Conservation (phyloP, 2,329 filamentous ascomycete species). For the Fusarium anthophilum region DNA sequence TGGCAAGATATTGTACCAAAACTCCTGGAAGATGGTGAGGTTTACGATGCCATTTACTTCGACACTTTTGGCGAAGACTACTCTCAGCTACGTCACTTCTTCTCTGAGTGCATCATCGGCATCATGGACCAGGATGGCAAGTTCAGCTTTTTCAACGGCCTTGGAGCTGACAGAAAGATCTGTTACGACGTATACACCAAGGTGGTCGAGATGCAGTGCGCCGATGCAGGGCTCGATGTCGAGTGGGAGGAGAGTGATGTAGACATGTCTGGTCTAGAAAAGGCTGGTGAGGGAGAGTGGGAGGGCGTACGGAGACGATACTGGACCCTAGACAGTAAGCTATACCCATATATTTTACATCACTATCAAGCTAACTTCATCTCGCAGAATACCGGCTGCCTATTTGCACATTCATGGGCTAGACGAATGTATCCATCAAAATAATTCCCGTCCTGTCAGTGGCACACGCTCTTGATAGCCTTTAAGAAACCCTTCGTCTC, state of each 20-base stretch:
- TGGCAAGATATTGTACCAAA: conserved; percentile 84
- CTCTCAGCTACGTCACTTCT: conserved; percentile 83
- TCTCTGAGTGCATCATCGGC: conserved; percentile 85
- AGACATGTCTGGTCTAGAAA: conserved; percentile 70
- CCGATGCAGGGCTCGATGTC: conserved; percentile 88
- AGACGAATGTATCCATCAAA: conserved; percentile 37
- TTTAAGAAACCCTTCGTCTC: conserved; percentile 15
- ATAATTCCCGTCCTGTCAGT: conserved; percentile 3
- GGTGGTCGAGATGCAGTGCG: conserved; percentile 89
- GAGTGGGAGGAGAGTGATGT: conserved; percentile 85
- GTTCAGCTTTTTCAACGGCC: conserved; percentile 90
- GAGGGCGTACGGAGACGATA: conserved; percentile 87
- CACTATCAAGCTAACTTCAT: conserved; percentile 36
- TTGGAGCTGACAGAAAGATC: conserved; percentile 90
- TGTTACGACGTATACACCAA: conserved; percentile 97
- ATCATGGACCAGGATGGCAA: conserved; percentile 76
- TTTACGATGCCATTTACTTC: conserved; percentile 93
- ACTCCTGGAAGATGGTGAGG: conserved; percentile 72
- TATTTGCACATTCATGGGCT: conserved; percentile 77
- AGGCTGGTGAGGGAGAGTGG: conserved; percentile 81
- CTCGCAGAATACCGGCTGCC: conserved; percentile 74
- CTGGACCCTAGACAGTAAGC: conserved; percentile 82
- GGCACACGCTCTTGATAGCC: conserved; percentile 22
- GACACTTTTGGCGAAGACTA: conserved; percentile 98
- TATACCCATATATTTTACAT: neutral